A percentile compares a stretch with the other conserved stretches of the same genome.
phyloP scores from a whole-genome alignment of 2,329 filamentous ascomycete species.

The Chaetomium sp. region DNA sequence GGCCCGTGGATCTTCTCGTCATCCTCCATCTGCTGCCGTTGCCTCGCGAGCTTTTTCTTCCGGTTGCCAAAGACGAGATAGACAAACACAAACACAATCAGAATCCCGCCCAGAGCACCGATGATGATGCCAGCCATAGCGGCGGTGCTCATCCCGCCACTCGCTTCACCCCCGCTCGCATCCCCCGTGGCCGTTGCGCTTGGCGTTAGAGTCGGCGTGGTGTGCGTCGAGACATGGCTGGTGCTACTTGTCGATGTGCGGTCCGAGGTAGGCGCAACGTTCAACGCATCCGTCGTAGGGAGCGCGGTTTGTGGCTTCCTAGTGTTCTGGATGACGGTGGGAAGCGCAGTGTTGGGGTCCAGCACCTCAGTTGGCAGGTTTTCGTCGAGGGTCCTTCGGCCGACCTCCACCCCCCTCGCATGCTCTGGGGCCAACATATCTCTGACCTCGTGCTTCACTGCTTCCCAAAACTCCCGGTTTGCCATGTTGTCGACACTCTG shows the following conservation, averaged over 20 bases:
- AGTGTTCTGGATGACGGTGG: too few relatives aligned
- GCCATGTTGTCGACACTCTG: neutral
- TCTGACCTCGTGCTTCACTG: slow-evolving; percentile 1
- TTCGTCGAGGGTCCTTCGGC: neutral
- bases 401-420: neutral
- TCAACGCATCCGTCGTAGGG: too few relatives aligned
- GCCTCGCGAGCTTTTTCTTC: slow-evolving; percentile 57
- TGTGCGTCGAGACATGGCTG: neutral
- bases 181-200: slow-evolving; percentile 16
- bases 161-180: slow-evolving; percentile 15
- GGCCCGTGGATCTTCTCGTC: slow-evolving; percentile 57
- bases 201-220: neutral
- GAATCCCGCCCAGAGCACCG: slow-evolving; percentile 66
- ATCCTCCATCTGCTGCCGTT: slow-evolving; percentile 42
- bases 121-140: slow-evolving; percentile 78
- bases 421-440: slow-evolving; percentile 1
- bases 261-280: too few relatives aligned
- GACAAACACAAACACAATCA: slow-evolving; percentile 58
- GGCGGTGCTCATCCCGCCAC: slow-evolving; percentile 33
- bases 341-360: too few relatives aligned
- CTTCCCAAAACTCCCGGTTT: slow-evolving; percentile 5
- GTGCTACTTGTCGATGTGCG: too few relatives aligned
- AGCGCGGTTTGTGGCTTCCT: too few relatives aligned
- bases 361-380: neutral
- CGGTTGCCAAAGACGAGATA: slow-evolving; percentile 65